Evolutionary conservation across 2,329 filamentous ascomycete species (phyloP), one percentile per base, ranked within the genome.

Genomic region (Apiospora saccharicola): DNA sequence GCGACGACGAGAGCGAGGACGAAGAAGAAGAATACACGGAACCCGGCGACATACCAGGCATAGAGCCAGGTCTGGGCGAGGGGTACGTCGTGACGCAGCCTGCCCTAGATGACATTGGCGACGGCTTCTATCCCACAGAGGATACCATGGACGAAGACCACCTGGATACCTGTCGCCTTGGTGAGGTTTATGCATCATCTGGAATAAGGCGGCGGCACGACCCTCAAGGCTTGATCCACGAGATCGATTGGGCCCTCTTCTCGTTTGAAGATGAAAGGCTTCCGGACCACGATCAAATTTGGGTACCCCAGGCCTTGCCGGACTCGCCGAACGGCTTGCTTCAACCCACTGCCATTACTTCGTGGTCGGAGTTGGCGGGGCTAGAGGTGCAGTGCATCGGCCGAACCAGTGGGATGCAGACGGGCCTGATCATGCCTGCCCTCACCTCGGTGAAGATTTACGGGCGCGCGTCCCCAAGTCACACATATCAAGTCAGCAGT

Each of bases 221-320:
- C 71, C 88, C 90, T 73, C 87, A 92, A 73, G 91, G 92, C 5
- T 85, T 97, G 34, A 86, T 94, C 7, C 96, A 98, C 80, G 96
- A 98, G 81, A 95, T 98, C 64, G 96, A 98, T 81, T 98, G 96
- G 96, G 95, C 95, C 0, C 85, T 98, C 2, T 95, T 98, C 77
- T 90, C 93, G 76, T 94, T 98, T 75, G 86, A 92, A 14, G 86
- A 91, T 4, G 88, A 91, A 14, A 90, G 96, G 1, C 84, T 91
- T 19, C 93, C 96, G 3, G 85, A 88, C 0, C 88, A 90, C 72
- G 85, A 88, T 0, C 88, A 90, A 73, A 98, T 98, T 77, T 82
- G 89, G 14, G 92, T 98, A 30, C 90, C 90, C 2, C 76, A 76
- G 70, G 72, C 74, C 12, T 72, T 78, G 5, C 26, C 71, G 77